Evolutionary conservation across 495 filamentous ascomycete species (phyloP), one percentile per base, ranked within the genome.

Genomic region (Elaphomyces granulatus): DNA sequence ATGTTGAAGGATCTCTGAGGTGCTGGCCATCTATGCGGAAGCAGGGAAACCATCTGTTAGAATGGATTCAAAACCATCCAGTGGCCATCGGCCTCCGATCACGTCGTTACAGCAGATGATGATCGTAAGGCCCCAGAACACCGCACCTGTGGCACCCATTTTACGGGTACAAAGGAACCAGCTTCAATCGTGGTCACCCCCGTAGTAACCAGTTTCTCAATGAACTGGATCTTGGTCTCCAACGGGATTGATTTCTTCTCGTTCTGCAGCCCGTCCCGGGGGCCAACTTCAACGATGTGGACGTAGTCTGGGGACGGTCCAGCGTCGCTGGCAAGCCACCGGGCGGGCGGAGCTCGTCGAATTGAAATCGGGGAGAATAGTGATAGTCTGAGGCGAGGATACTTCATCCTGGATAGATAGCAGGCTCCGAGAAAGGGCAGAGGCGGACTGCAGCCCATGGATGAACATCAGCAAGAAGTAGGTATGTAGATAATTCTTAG

Each of bases 141-240:
- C 32, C 60, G 45, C 56, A 90, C 86, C 72, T 94, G 92, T 19
- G 90, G 90, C 15, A 95, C 87, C 90, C 90, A 96, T 81, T 94
- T 95, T 6, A 87, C 87, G 37, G 81, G 72, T 6, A 96, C 88
- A 56, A 98, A 98, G 2, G 85, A 87, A 2, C 90, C 90, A 16
- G 90, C 90, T 58, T 98, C 90, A 45, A 98, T 94, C 33, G 80
- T 81, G 3, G 69, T 71, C 15, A 98, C 64, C 0, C 90, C 90
- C 0, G 88, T 90, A 49, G 73, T 74, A n/a, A 87, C 81, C 32
- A 98, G 64, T 41, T 74, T 68, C 46, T 78, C 66, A 36, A 95
- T 81, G 40, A 96, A 59, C 44, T 93, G 75, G 26, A 96, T 71
- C 60, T 96, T 98, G 2, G 81, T 94, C 30, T 73, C 71, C 40